These are phyloP conservation scores for Artomyces pyxidatus DNA, from an alignment of 768 basidiomycete genomes.

Conservation along the genomic window DNA sequence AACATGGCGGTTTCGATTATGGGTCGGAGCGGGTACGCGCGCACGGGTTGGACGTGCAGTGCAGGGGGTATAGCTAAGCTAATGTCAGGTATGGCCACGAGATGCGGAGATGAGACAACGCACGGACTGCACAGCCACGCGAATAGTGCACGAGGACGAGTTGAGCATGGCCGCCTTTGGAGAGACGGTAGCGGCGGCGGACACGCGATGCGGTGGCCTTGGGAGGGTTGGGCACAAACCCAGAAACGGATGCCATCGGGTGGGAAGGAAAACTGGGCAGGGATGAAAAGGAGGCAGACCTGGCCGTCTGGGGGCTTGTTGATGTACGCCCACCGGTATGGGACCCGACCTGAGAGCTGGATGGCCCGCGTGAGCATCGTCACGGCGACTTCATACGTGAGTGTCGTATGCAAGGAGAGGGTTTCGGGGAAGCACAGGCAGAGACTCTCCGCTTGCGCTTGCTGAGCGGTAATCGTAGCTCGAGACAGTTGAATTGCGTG, in stretches of 20 bases:
- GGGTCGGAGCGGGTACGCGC: slow-evolving; percentile 61
- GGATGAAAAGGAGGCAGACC: slow-evolving; percentile 55
- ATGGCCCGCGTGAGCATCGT: slow-evolving; percentile 54
- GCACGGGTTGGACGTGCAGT: slow-evolving; percentile 51
- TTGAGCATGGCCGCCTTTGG: slow-evolving; percentile 64
- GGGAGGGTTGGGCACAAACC: slow-evolving; percentile 60
- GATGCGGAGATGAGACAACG: slow-evolving; percentile 28
- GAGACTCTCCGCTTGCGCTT: slow-evolving; percentile 49
- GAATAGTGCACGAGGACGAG: slow-evolving; percentile 72
- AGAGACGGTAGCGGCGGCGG: slow-evolving; percentile 63
- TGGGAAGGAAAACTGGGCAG: slow-evolving; percentile 52
- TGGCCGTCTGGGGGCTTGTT: slow-evolving; percentile 76
- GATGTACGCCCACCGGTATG: slow-evolving; percentile 67
- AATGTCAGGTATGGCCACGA: background rate
- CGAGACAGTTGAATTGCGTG: no score
- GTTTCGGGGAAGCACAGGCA: slow-evolving; percentile 68
- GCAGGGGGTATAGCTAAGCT: slow-evolving; percentile 49
- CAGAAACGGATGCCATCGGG: slow-evolving; percentile 74
- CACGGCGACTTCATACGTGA: slow-evolving; percentile 50
- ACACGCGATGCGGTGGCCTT: slow-evolving; percentile 61
- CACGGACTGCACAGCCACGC: slow-evolving; percentile 54
- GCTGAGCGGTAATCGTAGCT: no score
- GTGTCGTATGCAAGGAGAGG: slow-evolving; percentile 44
- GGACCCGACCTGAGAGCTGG: slow-evolving; percentile 44
- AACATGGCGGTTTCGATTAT: slow-evolving; percentile 60